phyloP scores from a whole-genome alignment of 179 eudicot species.

The Corrigiola litoralis region DNA sequence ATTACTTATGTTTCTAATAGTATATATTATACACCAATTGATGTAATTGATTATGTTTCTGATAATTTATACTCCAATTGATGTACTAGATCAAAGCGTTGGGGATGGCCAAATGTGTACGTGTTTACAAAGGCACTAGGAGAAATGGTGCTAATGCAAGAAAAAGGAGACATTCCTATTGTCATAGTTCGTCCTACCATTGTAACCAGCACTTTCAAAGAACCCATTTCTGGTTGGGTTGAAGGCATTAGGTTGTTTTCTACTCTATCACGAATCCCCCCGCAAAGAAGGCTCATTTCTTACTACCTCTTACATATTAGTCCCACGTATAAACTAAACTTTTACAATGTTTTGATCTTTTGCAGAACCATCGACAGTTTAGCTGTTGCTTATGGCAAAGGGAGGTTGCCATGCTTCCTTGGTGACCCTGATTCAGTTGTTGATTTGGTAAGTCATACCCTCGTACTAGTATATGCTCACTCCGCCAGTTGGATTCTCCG shows the following conservation, averaged over 20 bases:
- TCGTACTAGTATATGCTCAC: not conserved
- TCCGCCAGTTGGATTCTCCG: too few relatives aligned
- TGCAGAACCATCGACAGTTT: constrained; percentile 83
- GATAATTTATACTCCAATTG: too few relatives aligned
- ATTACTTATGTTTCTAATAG: too few relatives aligned
- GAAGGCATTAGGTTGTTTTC: constrained; percentile 71
- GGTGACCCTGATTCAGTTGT: constrained; percentile 50
- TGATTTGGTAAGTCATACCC: constrained; percentile 48
- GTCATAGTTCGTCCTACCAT: constrained; percentile 85
- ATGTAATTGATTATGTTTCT: not conserved
- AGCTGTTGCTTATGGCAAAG: constrained; percentile 75
- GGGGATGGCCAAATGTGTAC: constrained; percentile 92
- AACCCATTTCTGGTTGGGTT: constrained; percentile 91
- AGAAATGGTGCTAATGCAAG: constrained; percentile 68
- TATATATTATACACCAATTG: too few relatives aligned
- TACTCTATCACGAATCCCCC: not conserved
- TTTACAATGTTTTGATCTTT: not conserved
- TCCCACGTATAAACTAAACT: too few relatives aligned
- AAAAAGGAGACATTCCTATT: constrained; percentile 48
- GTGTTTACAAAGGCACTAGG: constrained; percentile 91
- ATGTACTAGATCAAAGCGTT: constrained; percentile 48
- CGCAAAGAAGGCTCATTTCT: not conserved
- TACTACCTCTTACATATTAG: not conserved
- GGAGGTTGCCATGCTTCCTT: constrained; percentile 53
- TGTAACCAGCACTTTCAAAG: constrained; percentile 71